Base-by-base conservation (phyloP, 495 filamentous ascomycete species). In the Oidiodendron maius region DNA sequence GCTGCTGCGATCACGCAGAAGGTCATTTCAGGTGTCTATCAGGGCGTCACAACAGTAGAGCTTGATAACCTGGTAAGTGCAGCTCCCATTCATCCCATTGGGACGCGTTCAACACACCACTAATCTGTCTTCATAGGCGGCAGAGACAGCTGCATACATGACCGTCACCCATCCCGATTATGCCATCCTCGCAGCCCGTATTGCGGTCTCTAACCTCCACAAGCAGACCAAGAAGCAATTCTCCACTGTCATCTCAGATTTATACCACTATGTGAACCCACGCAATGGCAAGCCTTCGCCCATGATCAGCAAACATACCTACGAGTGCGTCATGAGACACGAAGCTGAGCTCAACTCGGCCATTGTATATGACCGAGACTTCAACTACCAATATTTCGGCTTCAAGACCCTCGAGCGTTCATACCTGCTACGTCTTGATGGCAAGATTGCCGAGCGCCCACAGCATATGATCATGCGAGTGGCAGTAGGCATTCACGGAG, bases 161-260 rank as follows among this genome's bases (percentile, higher is more conserved):
- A 98, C 93, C 35, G 90, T 95, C 57, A 97, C 93, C 53, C 93
- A 98, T 65, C 93, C 93, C 52, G 93, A 98, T 71, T 98, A 98
- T 68, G 93, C 93, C 66, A 95, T 97, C 69, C 89, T 98, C 43
- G 93, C 93, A 58, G 93, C 93, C 56, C 91, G 93, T 68, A 97
- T 98, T 59, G 93, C 93, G 55, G 94, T 98, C 22, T 97, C 93
- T 55, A 98, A 98, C 76, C 84, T 98, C 46, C 93, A 98, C 80
- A 98, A 98, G 74, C 93, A 98, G 76, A 98, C 93, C 30, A 96
- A 96, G 78, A 98, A 98, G 77, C 91, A 96, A 64, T 98, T 91
- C 70, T 96, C 93, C 4, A 76, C 88, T 49, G 93, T 97, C 48
- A 78, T 98, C 55, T 83, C 81, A 53, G 93, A 97, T 61, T 80